phyloP scores from a whole-genome alignment of 371 early-diverging fungal genomes.

The Agmasoma carcini region DNA sequence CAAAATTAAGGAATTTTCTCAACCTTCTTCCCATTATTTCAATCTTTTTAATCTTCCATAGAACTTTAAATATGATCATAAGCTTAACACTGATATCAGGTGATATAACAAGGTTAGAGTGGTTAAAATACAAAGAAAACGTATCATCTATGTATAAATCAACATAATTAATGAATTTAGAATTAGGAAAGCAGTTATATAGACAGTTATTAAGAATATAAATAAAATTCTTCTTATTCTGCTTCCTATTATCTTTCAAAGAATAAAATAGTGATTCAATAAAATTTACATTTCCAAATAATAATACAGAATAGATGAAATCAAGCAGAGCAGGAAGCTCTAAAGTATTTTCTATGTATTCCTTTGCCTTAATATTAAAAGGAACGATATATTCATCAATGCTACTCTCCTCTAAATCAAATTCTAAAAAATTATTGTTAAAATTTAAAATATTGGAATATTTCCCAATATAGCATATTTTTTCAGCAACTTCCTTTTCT shows the following conservation, averaged over 20 bases:
- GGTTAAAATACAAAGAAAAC: slow-evolving; percentile 34
- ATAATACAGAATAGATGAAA: slow-evolving; percentile 36
- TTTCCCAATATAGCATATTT: slow-evolving; percentile 43
- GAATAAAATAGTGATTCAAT: slow-evolving; percentile 35
- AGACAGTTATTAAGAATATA: slow-evolving; percentile 39
- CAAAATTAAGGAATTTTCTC: slow-evolving; percentile 10
- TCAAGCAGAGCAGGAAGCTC: slow-evolving; percentile 24
- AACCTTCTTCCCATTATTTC: slow-evolving; percentile 18
- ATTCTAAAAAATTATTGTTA: not conserved
- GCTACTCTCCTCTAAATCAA: not conserved
- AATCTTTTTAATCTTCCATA: slow-evolving; percentile 45
- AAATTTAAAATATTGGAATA: slow-evolving; percentile 16
- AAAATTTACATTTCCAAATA: slow-evolving; percentile 47
- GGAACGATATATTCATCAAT: not conserved
- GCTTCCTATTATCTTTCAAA: slow-evolving; percentile 25
- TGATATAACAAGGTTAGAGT: slow-evolving; percentile 25
- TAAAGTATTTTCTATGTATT: not conserved
- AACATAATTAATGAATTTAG: slow-evolving; percentile 14
- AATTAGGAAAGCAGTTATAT: not conserved
- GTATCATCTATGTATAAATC: slow-evolving; percentile 6
- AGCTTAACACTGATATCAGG: slow-evolving; percentile 31
- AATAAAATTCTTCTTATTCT: slow-evolving; percentile 11
- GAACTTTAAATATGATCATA: slow-evolving; percentile 39
- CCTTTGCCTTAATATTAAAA: not conserved
- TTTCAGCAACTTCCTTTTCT: slow-evolving; percentile 6